A percentile compares a stretch with the other conserved stretches of the same genome.
Evolutionary conservation across 2,329 filamentous ascomycete species (phyloP).

Genomic region (Penicillium sp.): DNA sequence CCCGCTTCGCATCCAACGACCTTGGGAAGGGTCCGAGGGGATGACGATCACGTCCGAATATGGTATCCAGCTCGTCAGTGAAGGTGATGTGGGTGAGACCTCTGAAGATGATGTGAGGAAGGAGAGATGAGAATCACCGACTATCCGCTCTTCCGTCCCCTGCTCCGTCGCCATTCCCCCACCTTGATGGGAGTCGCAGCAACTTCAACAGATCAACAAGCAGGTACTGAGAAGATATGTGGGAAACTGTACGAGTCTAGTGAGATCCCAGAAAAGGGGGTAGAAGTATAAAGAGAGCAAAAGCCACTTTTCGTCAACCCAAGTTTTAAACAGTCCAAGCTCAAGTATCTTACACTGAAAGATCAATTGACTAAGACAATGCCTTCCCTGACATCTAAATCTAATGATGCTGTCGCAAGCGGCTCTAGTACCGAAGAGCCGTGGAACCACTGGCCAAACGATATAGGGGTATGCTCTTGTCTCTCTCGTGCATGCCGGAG

Average conservation of each 20-base stretch:
- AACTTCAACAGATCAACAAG: neutral
- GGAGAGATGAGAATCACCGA: neutral
- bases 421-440: constrained; percentile 4
- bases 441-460: constrained; percentile 53
- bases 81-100: neutral
- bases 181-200: neutral
- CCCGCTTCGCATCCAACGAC: neutral
- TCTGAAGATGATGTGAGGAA: neutral
- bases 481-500: constrained; percentile 2
- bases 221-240: neutral
- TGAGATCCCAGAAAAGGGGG: neutral
- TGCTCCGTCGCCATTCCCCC: constrained; percentile 22
- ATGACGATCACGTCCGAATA: neutral
- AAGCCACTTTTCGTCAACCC: neutral
- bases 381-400: neutral
- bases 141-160: neutral
- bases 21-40: neutral
- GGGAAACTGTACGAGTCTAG: neutral
- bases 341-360: neutral
- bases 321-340: neutral
- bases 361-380: constrained; percentile 1
- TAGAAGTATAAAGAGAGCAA: neutral
- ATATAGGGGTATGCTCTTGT: constrained; percentile 45
- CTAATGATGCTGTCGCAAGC: neutral
- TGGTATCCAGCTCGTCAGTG: neutral